A percentile compares a stretch with the other conserved stretches of the same genome.
Evolutionary conservation across 805 yeast genomes (phyloP).

Genomic region (Cyberlindnera maritima): DNA sequence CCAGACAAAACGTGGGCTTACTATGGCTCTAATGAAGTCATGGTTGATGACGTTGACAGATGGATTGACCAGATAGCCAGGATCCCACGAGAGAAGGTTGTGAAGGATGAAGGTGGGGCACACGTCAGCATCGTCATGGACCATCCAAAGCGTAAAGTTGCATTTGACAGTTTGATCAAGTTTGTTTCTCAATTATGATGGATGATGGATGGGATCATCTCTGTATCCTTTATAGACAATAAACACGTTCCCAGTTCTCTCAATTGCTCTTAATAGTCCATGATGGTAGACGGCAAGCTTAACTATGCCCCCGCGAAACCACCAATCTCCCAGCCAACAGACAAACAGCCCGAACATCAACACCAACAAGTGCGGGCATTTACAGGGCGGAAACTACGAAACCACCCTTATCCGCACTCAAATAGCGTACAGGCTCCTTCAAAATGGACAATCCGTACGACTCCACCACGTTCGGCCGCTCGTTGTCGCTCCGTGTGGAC

Average conservation of each 20-base stretch:
- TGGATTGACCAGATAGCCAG: slow-evolving; percentile 5
- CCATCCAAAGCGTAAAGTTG: slow-evolving; percentile 1
- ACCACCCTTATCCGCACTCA: too few relatives aligned
- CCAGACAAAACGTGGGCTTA: slow-evolving; percentile 6
- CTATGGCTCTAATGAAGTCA: slow-evolving; percentile 7
- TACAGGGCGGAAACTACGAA: too few relatives aligned
- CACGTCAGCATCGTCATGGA: slow-evolving; percentile 6
- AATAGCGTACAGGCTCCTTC: too few relatives aligned
- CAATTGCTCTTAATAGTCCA: too few relatives aligned
- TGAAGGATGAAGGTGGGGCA: slow-evolving; percentile 4
- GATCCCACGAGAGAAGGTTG: slow-evolving; percentile 1
- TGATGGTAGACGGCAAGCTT: too few relatives aligned
- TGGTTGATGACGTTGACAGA: slow-evolving; percentile 8
- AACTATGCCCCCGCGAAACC: too few relatives aligned
- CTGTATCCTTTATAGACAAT: background rate
- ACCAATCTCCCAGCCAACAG: too few relatives aligned
- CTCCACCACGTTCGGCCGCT: slow-evolving; percentile 71
- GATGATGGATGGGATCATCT: too few relatives aligned
- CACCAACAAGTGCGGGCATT: too few relatives aligned
- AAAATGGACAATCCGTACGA: slow-evolving; percentile 28
- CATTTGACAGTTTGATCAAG: background rate
- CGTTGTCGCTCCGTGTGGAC: slow-evolving; percentile 82
- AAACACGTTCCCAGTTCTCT: background rate
- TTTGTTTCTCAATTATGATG: too few relatives aligned
- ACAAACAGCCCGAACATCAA: too few relatives aligned